Evolutionary conservation across 2,329 filamentous ascomycete genomes (phyloP).

Genomic region (Ambrosiella cleistominuta): DNA sequence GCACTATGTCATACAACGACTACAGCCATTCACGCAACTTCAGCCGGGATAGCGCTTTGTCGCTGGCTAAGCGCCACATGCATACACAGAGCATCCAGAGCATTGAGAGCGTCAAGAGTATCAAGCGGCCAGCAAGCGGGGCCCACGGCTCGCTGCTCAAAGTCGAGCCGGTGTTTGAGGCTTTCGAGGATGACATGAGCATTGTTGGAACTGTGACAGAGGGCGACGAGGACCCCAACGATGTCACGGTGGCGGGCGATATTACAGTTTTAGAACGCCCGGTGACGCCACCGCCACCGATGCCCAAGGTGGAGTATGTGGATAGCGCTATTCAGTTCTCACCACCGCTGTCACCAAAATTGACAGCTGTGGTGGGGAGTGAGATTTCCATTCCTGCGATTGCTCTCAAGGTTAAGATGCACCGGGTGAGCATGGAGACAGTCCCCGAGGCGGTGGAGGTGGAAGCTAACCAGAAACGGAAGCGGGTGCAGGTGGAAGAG

Average conservation of each 20-base stretch:
- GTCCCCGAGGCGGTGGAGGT: constrained; percentile 32
- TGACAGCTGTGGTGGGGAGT: constrained; percentile 16
- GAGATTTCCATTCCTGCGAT: constrained; percentile 1
- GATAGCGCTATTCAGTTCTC: constrained; percentile 72
- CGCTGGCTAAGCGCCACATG: constrained; percentile 26
- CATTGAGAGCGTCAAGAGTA: constrained; percentile 17
- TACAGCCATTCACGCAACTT: constrained; percentile 32
- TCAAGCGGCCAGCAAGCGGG: constrained; percentile 32
- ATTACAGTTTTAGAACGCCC: constrained; percentile 9
- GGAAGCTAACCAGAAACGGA: constrained; percentile 57
- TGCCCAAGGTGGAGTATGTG: constrained; percentile 36
- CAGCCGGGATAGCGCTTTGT: constrained; percentile 39
- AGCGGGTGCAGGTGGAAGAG: constrained; percentile 32
- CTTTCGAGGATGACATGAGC: constrained; percentile 33
- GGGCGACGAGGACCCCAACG: constrained; percentile 3
- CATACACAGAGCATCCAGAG: constrained; percentile 43
- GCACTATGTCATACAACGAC: constrained; percentile 32
- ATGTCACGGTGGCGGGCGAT: constrained; percentile 5
- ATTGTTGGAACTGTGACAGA: constrained; percentile 6
- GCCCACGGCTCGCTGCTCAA: constrained; percentile 34
- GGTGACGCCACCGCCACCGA: constrained; percentile 15
- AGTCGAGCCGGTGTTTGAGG: constrained; percentile 38
- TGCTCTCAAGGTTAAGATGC: constrained; percentile 7
- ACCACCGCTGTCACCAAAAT: constrained; percentile 56
- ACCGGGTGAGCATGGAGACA: not conserved